Evolutionary conservation across 176 grass and related monocot genomes (phyloP).

Genomic region (Aegilops speltoides): DNA sequence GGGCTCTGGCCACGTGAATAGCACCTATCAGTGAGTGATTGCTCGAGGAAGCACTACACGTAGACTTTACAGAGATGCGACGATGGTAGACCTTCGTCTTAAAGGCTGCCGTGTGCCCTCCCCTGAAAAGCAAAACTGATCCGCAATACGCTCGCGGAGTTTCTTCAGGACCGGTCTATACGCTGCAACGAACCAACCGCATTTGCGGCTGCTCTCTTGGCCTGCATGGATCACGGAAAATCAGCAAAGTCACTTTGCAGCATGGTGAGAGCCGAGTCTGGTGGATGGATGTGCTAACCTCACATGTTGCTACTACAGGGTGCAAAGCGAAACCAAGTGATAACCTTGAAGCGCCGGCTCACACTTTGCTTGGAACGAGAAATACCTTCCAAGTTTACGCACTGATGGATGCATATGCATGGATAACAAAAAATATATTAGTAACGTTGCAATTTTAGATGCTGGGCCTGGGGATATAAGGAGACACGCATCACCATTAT

Average conservation of each 20-base stretch:
- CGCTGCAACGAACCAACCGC: neutral
- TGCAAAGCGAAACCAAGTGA: conserved; percentile 32
- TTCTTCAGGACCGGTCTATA: conserved; percentile 1
- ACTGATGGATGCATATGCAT: neutral
- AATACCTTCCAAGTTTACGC: conserved; percentile 16
- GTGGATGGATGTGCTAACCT: conserved; percentile 24
- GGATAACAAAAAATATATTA: neutral
- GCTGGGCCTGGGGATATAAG: neutral
- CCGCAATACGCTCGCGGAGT: neutral
- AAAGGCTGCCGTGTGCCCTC: too few relatives aligned
- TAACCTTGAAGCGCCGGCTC: conserved; percentile 19
- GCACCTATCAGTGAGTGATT: conserved; percentile 1
- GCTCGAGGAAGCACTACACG: neutral
- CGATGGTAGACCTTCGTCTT: too few relatives aligned
- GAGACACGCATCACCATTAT: conserved; percentile 30
- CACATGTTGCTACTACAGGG: neutral
- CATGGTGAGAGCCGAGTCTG: neutral
- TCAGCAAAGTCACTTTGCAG: neutral
- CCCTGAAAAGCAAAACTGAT: neutral
- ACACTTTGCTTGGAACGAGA: conserved; percentile 25
- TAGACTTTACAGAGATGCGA: neutral
- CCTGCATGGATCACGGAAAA: conserved; percentile 14
- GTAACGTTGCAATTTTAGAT: neutral
- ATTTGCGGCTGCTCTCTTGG: neutral
- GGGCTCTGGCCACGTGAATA: conserved; percentile 12